Percentiles rank a stretch among this genome's conserved stretches.
Evolutionary conservation across 345 rosid genomes (phyloP).

Genomic region (Corchorus olitorius): DNA sequence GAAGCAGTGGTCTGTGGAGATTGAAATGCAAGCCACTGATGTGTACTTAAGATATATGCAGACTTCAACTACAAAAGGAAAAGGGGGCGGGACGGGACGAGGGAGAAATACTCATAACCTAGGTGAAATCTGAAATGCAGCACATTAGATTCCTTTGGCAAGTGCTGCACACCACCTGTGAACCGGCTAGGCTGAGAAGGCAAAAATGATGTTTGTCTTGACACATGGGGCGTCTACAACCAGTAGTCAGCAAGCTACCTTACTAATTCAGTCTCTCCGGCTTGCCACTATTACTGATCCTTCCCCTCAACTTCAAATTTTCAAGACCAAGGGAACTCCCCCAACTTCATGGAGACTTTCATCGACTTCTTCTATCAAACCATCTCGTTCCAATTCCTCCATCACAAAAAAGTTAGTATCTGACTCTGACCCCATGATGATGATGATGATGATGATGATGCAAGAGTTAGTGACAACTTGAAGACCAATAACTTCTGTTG

Average conservation of each 20-base stretch:
- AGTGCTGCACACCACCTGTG: slow-evolving; percentile 7
- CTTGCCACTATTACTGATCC: slow-evolving; percentile 9
- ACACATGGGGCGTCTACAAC: slow-evolving; percentile 2
- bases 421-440: slow-evolving; percentile 49
- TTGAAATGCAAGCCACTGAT: too few species aligned
- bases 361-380: slow-evolving; percentile 16
- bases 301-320: slow-evolving; percentile 8
- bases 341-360: background rate
- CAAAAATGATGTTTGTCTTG: background rate
- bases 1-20: background rate
- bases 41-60: too few species aligned
- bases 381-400: slow-evolving; percentile 25
- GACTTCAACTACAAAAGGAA: too few species aligned
- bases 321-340: slow-evolving; percentile 13
- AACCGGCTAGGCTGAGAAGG: slow-evolving; percentile 15
- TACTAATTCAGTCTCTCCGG: slow-evolving; percentile 14
- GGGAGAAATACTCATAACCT: too few species aligned
- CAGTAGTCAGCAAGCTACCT: slow-evolving; percentile 9
- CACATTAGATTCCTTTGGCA: background rate
- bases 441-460: slow-evolving; percentile 43
- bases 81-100: too few species aligned
- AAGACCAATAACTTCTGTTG: slow-evolving; percentile 37
- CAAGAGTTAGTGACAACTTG: slow-evolving; percentile 42
- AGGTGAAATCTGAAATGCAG: too few species aligned
- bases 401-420: slow-evolving; percentile 20